Base-by-base conservation (phyloP, 1,139 yeast genomes). In the Geotrichum phurueaensis region DNA sequence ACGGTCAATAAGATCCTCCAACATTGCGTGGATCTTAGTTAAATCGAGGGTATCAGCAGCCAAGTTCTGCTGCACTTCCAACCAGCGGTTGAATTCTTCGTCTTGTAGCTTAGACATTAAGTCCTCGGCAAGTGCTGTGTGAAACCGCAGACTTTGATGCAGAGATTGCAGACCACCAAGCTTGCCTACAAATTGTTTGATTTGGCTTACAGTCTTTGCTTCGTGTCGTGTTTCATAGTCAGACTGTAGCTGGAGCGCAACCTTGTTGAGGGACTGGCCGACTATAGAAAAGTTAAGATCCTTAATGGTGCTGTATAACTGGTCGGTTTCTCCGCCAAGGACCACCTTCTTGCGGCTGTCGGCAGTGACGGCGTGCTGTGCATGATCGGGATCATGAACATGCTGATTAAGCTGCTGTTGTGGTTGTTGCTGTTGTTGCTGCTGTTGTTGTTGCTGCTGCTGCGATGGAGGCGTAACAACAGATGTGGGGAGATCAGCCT, bases 201-300 rank as follows among this genome's bases (percentile, higher is more conserved):
- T 85, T 68, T 88, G 87, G 10, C 83, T 76, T 7, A 91, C 79
- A 23, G 85, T 81, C 61, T 81, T 78, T 2, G 85, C 84, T 43
- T 79, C 78, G 62, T 85, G 85, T 56, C 86, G 79, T 43, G 80
- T 76, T 62, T 85, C 89, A 69, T 85, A 89, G 68, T 86, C 86
- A 7, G 78, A 76, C 71, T 91, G 96, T 53, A 92, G 77, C 55
- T 79, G 76, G 64, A 84, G 84, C 0, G 98, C 98, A 63, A 85
- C 77, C 51, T 78, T 75, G 71, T 90, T 91, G 53, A 94, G 78
- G 45, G 81, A 79, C 20, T 84, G 81, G 1, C 97, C 97, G 48
- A 92, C 86, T 22, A 85, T 80, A 1, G 96, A 87, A 73, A 94
- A 92, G 68, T 91, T 91, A 62, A 84, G 75, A 69, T 85, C 84